Evolutionary conservation across 2,329 filamentous ascomycete species (phyloP), one percentile per base, ranked within the genome.

Genomic region (Juglanconis juglandina): DNA sequence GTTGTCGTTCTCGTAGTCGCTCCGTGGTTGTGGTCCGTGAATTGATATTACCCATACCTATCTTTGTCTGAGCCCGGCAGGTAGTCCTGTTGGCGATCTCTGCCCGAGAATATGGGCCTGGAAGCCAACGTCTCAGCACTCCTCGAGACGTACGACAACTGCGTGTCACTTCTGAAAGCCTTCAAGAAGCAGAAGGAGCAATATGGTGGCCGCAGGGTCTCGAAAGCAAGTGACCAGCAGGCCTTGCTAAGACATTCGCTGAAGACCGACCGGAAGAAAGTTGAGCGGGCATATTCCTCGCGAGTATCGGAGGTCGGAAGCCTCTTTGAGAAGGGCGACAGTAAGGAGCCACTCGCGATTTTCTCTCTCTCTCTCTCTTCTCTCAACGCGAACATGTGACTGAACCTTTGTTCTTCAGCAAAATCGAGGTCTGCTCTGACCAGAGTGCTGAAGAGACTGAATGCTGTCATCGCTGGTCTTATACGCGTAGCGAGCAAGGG

Each of bases 91-190:
- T 14, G 49, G 32, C 58, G 37, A 51, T 47, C 37, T 10, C 34
- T 37, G 14, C 13, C n/a, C 33, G 24, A 8, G 8, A 68, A 46
- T n/a, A 72, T 73, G 71, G 67, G 73, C 41, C 80, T 84, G 63
- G 75, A 77, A 55, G 70, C 74, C 54, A 73, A 73, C 17, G 75
- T 83, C 49, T 69, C 71, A 4, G 74, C 75, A 7, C 71, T 84
- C 13, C 68, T 83, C 17, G 74, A 78, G 52, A 77, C 78, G 11
- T 84, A 83, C 60, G 73, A 75, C 53, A 79, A 73, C 63, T 79
- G 78, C 63, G 70, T 80, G 39, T 70, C 72, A 14, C 71, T 80
- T 11, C 69, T 81, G 6, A 77, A 75, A 63, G 68, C 69, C 9
- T 69, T 75, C 57, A 69, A 69, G 56, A 64, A 62, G 10, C 58